A percentile compares a stretch with the other conserved stretches of the same genome.
These are phyloP conservation scores for Auricularia auricula-judae DNA, from an alignment of 768 basidiomycete genomes.

Conservation along the genomic window DNA sequence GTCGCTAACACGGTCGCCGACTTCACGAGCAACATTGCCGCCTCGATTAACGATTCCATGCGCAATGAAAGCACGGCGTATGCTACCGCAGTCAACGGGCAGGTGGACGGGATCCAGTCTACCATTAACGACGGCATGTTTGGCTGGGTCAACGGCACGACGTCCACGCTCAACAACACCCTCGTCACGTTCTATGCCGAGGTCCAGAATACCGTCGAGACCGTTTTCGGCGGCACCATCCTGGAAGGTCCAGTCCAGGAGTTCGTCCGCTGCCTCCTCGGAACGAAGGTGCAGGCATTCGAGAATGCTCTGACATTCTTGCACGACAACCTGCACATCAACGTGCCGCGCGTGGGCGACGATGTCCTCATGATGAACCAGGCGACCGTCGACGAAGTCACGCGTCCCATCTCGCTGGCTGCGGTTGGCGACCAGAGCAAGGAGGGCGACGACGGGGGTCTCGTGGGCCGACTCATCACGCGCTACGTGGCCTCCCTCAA, in stretches of 20 bases:
- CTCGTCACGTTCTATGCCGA: conserved; percentile 80
- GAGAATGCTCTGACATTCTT: conserved; percentile 87
- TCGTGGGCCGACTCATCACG: conserved; percentile 63
- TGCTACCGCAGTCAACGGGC: conserved; percentile 64
- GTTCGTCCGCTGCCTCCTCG: conserved; percentile 82
- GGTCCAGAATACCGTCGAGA: conserved; percentile 64
- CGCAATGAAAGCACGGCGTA: conserved; percentile 69
- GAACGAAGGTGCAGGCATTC: conserved; percentile 79
- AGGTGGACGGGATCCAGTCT: conserved; percentile 57
- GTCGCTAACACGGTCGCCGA: conserved; percentile 50
- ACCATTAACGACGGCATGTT: conserved; percentile 81
- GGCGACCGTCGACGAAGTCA: conserved; percentile 56
- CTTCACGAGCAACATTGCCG: conserved; percentile 61
- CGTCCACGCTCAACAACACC: conserved; percentile 76
- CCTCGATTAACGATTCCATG: conserved; percentile 74
- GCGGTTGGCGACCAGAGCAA: conserved; percentile 63
- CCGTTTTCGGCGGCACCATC: conserved; percentile 76
- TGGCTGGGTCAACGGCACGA: conserved; percentile 91
- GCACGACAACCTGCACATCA: conserved; percentile 72
- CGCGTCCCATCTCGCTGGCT: conserved; percentile 59
- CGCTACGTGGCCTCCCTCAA: conserved; percentile 61
- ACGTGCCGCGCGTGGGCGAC: conserved; percentile 70
- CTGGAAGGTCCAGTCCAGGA: conserved; percentile 73
- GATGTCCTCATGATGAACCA: conserved; percentile 70
- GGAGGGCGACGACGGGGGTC: conserved; percentile 38